A percentile compares a stretch with the other conserved stretches of the same genome.
Evolutionary conservation across 2,329 filamentous ascomycete genomes (phyloP).

Genomic region (Exophiala bonariae): DNA sequence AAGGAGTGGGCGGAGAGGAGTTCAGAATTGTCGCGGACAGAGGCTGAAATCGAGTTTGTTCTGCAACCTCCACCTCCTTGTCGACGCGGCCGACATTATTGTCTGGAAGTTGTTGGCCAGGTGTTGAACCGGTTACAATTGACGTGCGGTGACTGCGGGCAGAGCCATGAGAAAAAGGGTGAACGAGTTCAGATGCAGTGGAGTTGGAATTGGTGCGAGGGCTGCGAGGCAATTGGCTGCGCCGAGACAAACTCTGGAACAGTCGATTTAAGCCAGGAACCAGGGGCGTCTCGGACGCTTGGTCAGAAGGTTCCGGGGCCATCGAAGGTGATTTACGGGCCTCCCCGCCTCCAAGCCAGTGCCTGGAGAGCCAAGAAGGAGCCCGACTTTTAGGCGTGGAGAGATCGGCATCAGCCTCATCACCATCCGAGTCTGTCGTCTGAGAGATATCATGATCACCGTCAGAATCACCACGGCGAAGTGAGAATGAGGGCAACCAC

Average conservation of each 20-base stretch:
- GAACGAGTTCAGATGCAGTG: constrained; percentile 1
- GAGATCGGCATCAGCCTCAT: too few relatives aligned
- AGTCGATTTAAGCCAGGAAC: not conserved
- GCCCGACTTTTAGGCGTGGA: too few relatives aligned
- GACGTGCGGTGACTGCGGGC: too few relatives aligned
- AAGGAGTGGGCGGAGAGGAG: constrained; percentile 1
- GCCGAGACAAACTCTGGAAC: constrained; percentile 3
- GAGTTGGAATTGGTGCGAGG: too few relatives aligned
- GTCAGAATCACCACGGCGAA: too few relatives aligned
- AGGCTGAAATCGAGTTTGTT: too few relatives aligned
- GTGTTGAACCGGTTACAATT: constrained; percentile 1
- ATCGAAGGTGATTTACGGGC: too few relatives aligned
- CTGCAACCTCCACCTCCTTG: too few relatives aligned
- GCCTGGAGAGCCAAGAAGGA: too few relatives aligned
- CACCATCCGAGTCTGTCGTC: too few relatives aligned
- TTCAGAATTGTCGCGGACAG: constrained; percentile 6
- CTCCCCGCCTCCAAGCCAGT: too few relatives aligned
- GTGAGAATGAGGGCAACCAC: constrained; percentile 20
- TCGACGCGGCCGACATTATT: not conserved
- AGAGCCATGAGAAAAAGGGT: constrained; percentile 5
- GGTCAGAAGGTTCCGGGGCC: not conserved
- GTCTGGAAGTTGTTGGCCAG: not conserved
- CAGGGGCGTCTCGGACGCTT: not conserved
- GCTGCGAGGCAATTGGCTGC: constrained; percentile 12
- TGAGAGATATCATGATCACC: too few relatives aligned